Base-by-base conservation (phyloP, 2,329 filamentous ascomycete species). In the Aureobasidium lini region DNA sequence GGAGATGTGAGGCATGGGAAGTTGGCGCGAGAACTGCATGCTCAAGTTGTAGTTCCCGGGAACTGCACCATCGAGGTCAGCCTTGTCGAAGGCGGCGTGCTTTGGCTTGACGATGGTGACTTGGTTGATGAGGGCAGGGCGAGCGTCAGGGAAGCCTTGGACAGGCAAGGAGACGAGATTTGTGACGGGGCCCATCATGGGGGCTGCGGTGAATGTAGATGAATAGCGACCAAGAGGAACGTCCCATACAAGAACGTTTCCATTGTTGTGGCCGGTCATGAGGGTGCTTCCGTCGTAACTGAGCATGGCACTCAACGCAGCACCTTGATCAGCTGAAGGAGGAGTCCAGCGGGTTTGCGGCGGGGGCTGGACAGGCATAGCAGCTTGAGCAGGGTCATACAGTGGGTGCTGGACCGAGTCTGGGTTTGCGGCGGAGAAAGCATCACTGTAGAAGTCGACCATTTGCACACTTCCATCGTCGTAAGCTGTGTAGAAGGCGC, bases 201-300 rank as follows among this genome's bases (percentile, higher is more conserved):
- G 88, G 2, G 83, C 79, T 44, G 69, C 67, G 7, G 67, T 64
- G 48, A 93, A 68, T 56, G 86, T 84, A 3, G 84, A 82, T 1
- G 83, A 81, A 62, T 88, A 87, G 61, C 83, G 84, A 61, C 84
- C 83, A 64, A 86, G 85, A 39, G 84, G 84, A 29, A 93, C 80
- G 69, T 90, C 89, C 93, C 93, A 97, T 57, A 82, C 80, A 34
- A 90, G 76, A 42, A 96, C 81, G 67, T 88, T 89, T 53, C 93
- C 93, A 66, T 82, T 88, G 16, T 82, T 77, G 68, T 97, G 92
- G 6, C 92, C 92, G 3, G 91, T 91, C 29, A 96, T 73, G 23
- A 96, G 76, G 7, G 80, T 82, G 44, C 87, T 91, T 29, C 90
- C 89, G 70, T 96, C 93, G 72, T 94, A 92, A 68, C 84, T 92